Percentiles rank a stretch among this genome's conserved stretches.
Conservation (phyloP, 352 stramenopile species). For the Phytophthora nicotianae region DNA sequence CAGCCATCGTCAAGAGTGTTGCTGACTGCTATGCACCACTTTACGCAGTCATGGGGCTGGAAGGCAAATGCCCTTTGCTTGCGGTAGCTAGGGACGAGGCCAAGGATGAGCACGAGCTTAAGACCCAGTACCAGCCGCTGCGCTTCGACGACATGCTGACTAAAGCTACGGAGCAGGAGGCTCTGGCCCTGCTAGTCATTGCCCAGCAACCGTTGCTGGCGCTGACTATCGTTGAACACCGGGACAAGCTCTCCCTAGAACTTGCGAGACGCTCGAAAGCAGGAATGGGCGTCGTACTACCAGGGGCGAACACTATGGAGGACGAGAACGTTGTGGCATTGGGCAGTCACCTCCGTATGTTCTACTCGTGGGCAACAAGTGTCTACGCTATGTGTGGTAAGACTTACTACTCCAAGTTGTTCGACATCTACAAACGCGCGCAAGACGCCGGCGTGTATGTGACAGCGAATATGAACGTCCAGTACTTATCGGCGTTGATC, state of each 20-base stretch:
- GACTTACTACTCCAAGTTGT: slow-evolving; percentile 35
- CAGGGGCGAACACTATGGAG: slow-evolving; percentile 41
- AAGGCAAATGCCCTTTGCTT: slow-evolving; percentile 31
- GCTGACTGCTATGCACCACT: slow-evolving; percentile 69
- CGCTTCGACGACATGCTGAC: slow-evolving; percentile 65
- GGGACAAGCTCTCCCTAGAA: slow-evolving; percentile 41
- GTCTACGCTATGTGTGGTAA: slow-evolving; percentile 36
- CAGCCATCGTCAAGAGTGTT: slow-evolving; percentile 51
- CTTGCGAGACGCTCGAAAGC: slow-evolving; percentile 33
- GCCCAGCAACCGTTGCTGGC: slow-evolving; percentile 39
- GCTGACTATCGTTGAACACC: slow-evolving; percentile 57
- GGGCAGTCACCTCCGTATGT: slow-evolving; percentile 54
- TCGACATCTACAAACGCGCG: slow-evolving; percentile 56
- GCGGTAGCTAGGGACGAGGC: slow-evolving; percentile 21
- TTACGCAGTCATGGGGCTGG: slow-evolving; percentile 41
- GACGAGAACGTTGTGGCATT: slow-evolving; percentile 44
- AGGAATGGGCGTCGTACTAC: slow-evolving; percentile 27
- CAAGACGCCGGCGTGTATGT: slow-evolving; percentile 50
- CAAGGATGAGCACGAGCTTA: slow-evolving; percentile 27
- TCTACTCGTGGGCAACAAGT: slow-evolving; percentile 72
- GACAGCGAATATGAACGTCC: slow-evolving; percentile 68
- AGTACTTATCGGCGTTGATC: slow-evolving; percentile 59
- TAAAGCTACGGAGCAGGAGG: slow-evolving; percentile 69
- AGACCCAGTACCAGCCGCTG: slow-evolving; percentile 56
- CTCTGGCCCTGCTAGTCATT: slow-evolving; percentile 58